phyloP scores from a whole-genome alignment of 2,329 filamentous ascomycete genomes.

The Ploettnerulaceae sp. region DNA sequence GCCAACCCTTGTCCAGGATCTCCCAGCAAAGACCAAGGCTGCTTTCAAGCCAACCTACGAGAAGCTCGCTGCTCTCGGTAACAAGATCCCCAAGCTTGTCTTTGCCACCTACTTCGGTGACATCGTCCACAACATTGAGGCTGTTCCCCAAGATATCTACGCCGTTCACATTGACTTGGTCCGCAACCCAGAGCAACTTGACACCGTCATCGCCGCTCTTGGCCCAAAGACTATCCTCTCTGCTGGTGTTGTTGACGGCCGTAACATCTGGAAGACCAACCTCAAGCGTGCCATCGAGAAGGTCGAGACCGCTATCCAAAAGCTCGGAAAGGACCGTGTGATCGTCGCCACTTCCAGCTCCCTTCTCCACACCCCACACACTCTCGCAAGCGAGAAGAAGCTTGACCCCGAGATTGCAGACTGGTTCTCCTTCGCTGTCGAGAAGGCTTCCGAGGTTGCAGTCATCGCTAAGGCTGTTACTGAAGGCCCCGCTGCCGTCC shows the following conservation, averaged over 20 bases:
- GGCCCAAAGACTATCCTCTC: slow-evolving; percentile 88
- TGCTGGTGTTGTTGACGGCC: slow-evolving; percentile 93
- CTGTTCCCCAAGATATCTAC: slow-evolving; percentile 73
- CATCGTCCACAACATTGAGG: slow-evolving; percentile 97
- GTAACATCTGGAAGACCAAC: slow-evolving; percentile 99
- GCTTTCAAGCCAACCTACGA: slow-evolving; percentile 98
- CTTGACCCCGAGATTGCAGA: slow-evolving; percentile 87
- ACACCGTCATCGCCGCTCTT: slow-evolving; percentile 75
- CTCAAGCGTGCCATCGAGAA: slow-evolving; percentile 90
- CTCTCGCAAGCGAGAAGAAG: slow-evolving; percentile 97
- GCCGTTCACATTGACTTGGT: slow-evolving; percentile 94
- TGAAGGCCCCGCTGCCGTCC: slow-evolving; percentile 81
- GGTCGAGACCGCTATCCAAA: slow-evolving; percentile 85
- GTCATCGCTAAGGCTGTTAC: slow-evolving; percentile 96
- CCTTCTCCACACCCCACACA: slow-evolving; percentile 97
- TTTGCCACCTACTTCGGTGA: slow-evolving; percentile 99
- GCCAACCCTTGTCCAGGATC: slow-evolving; percentile 92
- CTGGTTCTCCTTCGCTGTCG: slow-evolving; percentile 97
- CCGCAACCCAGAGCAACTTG: slow-evolving; percentile 96
- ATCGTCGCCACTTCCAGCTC: slow-evolving; percentile 96
- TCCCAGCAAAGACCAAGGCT: slow-evolving; percentile 83
- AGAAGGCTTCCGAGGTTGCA: slow-evolving; percentile 90
- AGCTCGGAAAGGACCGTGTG: slow-evolving; percentile 95
- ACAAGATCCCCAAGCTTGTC: slow-evolving; percentile 79
- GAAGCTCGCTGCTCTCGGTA: slow-evolving; percentile 72